Evolutionary conservation across 108 stramenopile genomes (phyloP).

Genomic region (Cyclostephanos invisitatus): DNA sequence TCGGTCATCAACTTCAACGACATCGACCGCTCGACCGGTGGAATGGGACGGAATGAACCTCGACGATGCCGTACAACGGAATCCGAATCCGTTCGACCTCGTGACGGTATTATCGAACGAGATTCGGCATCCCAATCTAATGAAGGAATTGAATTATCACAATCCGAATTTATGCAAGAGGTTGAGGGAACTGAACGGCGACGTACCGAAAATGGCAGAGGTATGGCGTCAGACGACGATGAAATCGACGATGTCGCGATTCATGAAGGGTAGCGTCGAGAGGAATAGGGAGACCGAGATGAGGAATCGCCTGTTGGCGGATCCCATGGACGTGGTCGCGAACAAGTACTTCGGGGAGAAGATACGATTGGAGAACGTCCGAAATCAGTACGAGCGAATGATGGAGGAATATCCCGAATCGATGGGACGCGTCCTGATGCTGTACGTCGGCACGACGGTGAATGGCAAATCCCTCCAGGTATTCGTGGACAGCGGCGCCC

Average conservation of each 20-base stretch:
- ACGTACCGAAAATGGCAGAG: constrained; percentile 35
- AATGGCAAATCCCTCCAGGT: constrained; percentile 82
- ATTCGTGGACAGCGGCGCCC: constrained; percentile 97
- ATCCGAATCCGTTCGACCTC: constrained; percentile 75
- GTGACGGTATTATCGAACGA: constrained; percentile 56
- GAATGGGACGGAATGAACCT: constrained; percentile 81
- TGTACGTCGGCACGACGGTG: constrained; percentile 91
- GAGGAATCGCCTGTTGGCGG: constrained; percentile 49
- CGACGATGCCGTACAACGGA: constrained; percentile 73
- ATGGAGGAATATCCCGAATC: constrained; percentile 96
- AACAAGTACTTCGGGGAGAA: constrained; percentile 80
- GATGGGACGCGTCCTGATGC: constrained; percentile 93
- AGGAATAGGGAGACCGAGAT: constrained; percentile 55
- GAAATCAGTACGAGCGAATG: constrained; percentile 78
- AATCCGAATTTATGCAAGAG: constrained; percentile 60
- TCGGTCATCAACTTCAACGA: too few relatives aligned
- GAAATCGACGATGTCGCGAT: constrained; percentile 58
- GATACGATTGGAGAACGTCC: constrained; percentile 58
- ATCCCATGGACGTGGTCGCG: constrained; percentile 86
- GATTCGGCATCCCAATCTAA: constrained; percentile 55
- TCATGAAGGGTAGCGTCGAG: constrained; percentile 43
- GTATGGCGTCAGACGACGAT: constrained; percentile 75
- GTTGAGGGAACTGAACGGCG: constrained; percentile 31
- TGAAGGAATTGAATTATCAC: constrained; percentile 87
- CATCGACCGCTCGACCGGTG: constrained; percentile 30